Evolutionary conservation across 108 stramenopile species (phyloP).

Genomic region (Nannochloropsis salina): DNA sequence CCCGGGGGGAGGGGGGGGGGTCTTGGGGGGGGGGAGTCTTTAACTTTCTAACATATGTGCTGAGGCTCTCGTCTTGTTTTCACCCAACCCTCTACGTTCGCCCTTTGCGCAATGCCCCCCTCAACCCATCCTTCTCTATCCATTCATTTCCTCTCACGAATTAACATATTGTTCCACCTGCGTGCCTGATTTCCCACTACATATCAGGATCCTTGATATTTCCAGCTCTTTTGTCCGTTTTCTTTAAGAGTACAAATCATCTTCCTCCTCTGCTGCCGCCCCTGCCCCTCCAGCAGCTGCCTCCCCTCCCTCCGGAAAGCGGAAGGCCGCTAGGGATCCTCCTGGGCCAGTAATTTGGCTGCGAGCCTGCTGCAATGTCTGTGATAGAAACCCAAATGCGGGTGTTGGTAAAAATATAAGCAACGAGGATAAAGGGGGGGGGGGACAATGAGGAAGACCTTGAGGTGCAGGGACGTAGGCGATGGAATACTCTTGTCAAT

Average conservation of each 20-base stretch:
- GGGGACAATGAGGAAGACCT: not conserved
- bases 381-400: not conserved
- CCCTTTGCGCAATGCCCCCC: no score
- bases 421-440: not conserved
- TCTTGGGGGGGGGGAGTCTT: no score
- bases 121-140: not conserved
- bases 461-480: not conserved
- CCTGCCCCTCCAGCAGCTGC: constrained; percentile 8
- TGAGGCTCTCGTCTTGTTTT: no score
- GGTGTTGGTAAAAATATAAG: not conserved
- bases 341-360: constrained; percentile 47
- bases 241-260: constrained; percentile 46
- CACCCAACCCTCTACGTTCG: no score
- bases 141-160: not conserved
- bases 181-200: not conserved
- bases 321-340: constrained; percentile 43
- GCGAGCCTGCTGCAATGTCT: constrained; percentile 51
- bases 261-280: constrained; percentile 43
- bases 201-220: not conserved
- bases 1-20: no score
- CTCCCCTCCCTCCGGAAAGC: constrained; percentile 36
- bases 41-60: no score
- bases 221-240: not conserved
- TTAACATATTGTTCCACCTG: not conserved
- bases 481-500: not conserved